Evolutionary conservation across 2,329 filamentous ascomycete genomes (phyloP).

Genomic region (Colletotrichum viniferum): DNA sequence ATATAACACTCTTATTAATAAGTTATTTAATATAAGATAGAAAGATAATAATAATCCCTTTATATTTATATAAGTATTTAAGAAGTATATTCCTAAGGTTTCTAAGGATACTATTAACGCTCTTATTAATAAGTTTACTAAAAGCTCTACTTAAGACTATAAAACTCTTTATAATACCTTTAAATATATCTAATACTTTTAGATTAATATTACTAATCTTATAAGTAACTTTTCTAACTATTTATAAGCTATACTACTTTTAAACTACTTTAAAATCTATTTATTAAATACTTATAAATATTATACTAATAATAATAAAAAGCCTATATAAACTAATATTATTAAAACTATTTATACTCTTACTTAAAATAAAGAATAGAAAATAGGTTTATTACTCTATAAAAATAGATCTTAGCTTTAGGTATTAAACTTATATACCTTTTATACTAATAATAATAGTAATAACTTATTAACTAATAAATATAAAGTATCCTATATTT

Average conservation of each 20-base stretch:
- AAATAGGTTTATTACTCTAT: too few relatives aligned
- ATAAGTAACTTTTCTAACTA: not conserved
- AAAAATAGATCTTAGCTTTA: too few relatives aligned
- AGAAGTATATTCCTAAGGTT: not conserved
- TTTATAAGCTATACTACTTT: not conserved
- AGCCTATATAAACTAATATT: not conserved
- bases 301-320: not conserved
- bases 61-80: not conserved
- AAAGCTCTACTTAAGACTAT: not conserved
- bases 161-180: not conserved
- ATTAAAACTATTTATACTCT: not conserved
- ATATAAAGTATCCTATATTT: too few relatives aligned
- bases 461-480: too few relatives aligned
- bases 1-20: not conserved
- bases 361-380: not conserved
- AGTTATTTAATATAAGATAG: not conserved
- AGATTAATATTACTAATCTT: not conserved
- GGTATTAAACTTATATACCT: too few relatives aligned
- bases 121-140: not conserved
- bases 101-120: not conserved
- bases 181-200: not conserved
- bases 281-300: not conserved
- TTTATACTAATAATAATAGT: too few relatives aligned
- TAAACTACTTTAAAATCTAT: not conserved
- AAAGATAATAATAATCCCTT: not conserved